phyloP scores from a whole-genome alignment of 352 stramenopile species.

The Peronosclerospora sorghi region DNA sequence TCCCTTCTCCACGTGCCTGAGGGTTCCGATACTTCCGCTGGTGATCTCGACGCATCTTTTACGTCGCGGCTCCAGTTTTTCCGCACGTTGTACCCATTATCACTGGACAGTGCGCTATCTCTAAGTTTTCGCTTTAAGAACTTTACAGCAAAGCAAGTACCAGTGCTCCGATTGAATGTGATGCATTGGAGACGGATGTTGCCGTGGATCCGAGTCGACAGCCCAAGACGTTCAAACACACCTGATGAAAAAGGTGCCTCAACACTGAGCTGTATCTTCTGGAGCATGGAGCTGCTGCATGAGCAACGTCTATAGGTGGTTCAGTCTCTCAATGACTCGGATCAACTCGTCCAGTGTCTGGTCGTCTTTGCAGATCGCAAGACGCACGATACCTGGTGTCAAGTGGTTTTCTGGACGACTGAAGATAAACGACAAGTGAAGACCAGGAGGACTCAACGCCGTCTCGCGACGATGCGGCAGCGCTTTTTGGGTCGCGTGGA shows the following conservation, averaged over 20 bases:
- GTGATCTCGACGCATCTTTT: slow-evolving; percentile 32
- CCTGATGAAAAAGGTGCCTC: slow-evolving; percentile 20
- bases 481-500: too few relatives aligned
- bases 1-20: slow-evolving; percentile 16
- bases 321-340: slow-evolving; percentile 52
- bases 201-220: slow-evolving; percentile 54
- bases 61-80: slow-evolving; percentile 50
- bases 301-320: slow-evolving; percentile 11
- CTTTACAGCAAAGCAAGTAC: slow-evolving; percentile 43
- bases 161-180: slow-evolving; percentile 69
- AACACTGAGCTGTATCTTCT: background rate
- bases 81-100: slow-evolving; percentile 30
- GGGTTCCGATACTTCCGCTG: slow-evolving; percentile 2
- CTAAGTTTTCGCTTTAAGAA: slow-evolving; percentile 72
- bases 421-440: too few relatives aligned
- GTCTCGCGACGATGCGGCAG: too few relatives aligned
- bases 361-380: slow-evolving; percentile 96
- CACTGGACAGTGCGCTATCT: slow-evolving; percentile 49
- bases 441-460: too few relatives aligned
- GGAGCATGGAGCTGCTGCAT: too few relatives aligned
- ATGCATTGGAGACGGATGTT: slow-evolving; percentile 84
- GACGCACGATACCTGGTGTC: slow-evolving; percentile 68
- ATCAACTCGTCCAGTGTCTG: slow-evolving; percentile 85
- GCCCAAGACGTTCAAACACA: slow-evolving; percentile 40
- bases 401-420: slow-evolving; percentile 67